phyloP scores from a whole-genome alignment of 805 yeast species.

The Hanseniaspora hatyaiensis region DNA sequence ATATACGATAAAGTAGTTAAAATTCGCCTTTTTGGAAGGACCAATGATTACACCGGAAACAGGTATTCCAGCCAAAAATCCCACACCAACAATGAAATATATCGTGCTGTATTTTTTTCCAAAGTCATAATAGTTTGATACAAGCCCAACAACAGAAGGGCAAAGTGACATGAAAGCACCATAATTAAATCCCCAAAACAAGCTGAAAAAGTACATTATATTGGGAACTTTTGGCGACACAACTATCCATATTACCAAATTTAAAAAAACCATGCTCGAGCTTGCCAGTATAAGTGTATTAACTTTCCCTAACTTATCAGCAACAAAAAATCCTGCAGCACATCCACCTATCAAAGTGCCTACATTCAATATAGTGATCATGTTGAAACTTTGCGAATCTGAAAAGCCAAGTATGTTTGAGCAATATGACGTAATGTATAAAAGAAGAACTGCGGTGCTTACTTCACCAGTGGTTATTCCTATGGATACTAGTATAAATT shows the following conservation, averaged over 20 bases:
- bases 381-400: slow-evolving; percentile 32
- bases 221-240: slow-evolving; percentile 27
- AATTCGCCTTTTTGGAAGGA: slow-evolving; percentile 27
- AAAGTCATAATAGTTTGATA: slow-evolving; percentile 41
- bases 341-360: slow-evolving; percentile 20
- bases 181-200: slow-evolving; percentile 41
- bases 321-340: slow-evolving; percentile 29
- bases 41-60: slow-evolving; percentile 41
- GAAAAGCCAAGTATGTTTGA: slow-evolving; percentile 36
- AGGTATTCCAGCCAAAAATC: slow-evolving; percentile 41
- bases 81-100: slow-evolving; percentile 48
- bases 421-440: slow-evolving; percentile 50
- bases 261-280: slow-evolving; percentile 39
- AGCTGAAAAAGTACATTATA: slow-evolving; percentile 36
- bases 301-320: slow-evolving; percentile 38
- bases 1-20: slow-evolving; percentile 32
- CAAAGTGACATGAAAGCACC: slow-evolving; percentile 45
- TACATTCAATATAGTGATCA: slow-evolving; percentile 33
- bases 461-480: slow-evolving; percentile 34
- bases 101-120: slow-evolving; percentile 47
- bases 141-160: slow-evolving; percentile 50
- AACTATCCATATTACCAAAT: slow-evolving; percentile 33
- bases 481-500: slow-evolving; percentile 31
- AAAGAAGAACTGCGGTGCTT: slow-evolving; percentile 39
- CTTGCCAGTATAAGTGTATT: not conserved